phyloP scores from a whole-genome alignment of 2,329 filamentous ascomycete genomes.

The Aspergillus transmontanensis region DNA sequence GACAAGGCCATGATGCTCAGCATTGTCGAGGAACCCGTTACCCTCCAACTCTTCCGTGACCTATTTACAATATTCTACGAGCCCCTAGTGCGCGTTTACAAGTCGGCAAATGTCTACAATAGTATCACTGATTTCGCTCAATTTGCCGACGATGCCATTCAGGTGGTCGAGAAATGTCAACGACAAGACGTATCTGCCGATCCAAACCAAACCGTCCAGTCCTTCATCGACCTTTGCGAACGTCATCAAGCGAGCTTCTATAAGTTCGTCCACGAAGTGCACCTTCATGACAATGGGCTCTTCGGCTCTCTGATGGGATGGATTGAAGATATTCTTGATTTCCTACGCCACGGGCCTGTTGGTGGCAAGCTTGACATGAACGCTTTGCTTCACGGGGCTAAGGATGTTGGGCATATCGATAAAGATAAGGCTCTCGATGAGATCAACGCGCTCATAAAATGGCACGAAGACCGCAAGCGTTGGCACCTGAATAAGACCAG shows the following conservation, averaged over 20 bases:
- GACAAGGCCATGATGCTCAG: constrained; percentile 98
- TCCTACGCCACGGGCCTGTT: constrained; percentile 79
- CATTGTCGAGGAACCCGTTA: constrained; percentile 96
- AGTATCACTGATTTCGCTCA: constrained; percentile 94
- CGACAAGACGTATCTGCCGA: constrained; percentile 85
- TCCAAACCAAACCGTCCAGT: constrained; percentile 96
- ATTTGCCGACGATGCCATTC: constrained; percentile 91
- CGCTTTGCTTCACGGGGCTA: constrained; percentile 80
- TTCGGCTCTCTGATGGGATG: constrained; percentile 96
- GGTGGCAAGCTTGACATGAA: constrained; percentile 93
- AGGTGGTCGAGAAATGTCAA: constrained; percentile 70
- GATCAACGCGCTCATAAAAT: constrained; percentile 82
- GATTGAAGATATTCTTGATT: constrained; percentile 94
- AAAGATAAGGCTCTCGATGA: constrained; percentile 73
- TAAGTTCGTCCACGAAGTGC: constrained; percentile 98
- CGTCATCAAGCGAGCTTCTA: constrained; percentile 97
- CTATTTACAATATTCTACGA: constrained; percentile 99
- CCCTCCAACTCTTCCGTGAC: constrained; percentile 91
- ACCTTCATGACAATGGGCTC: constrained; percentile 92
- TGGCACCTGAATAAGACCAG: constrained; percentile 98
- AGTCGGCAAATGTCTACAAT: constrained; percentile 96
- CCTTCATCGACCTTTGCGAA: constrained; percentile 94
- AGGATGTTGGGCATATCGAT: constrained; percentile 68
- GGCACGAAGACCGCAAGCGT: constrained; percentile 94
- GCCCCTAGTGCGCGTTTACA: constrained; percentile 94